These are phyloP conservation scores for Tricharina praecox DNA, from an alignment of 495 filamentous ascomycete species.

Conservation along the genomic window DNA sequence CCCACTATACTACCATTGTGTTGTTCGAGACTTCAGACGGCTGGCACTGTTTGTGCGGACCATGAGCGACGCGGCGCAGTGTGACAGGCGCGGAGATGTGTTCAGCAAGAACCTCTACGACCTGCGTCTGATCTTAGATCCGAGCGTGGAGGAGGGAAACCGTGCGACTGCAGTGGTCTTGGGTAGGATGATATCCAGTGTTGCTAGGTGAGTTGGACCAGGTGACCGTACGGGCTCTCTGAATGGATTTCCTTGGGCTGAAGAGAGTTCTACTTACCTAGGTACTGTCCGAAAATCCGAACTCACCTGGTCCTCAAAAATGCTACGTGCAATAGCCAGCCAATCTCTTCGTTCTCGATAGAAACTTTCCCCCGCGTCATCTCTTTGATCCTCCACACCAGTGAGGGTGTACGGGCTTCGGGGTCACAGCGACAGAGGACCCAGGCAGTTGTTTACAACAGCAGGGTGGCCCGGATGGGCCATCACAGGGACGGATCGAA, in stretches of 20 bases:
- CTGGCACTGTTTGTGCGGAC: slow-evolving; percentile 26
- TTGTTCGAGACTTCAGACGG: slow-evolving; percentile 22
- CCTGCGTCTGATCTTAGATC: slow-evolving; percentile 26
- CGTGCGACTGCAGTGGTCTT: background rate
- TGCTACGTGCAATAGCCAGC: slow-evolving; percentile 25
- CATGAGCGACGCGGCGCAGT: slow-evolving; percentile 21
- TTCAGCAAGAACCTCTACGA: slow-evolving; percentile 27
- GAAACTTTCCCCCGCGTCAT: slow-evolving; percentile 27
- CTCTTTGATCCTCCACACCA: slow-evolving; percentile 22
- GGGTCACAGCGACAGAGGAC: slow-evolving; percentile 8
- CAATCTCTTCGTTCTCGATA: slow-evolving; percentile 23
- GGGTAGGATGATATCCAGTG: background rate
- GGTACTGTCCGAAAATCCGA: slow-evolving; percentile 27
- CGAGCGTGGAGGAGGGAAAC: slow-evolving; percentile 6
- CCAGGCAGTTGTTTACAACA: slow-evolving; percentile 1
- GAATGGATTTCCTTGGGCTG: too few relatives aligned
- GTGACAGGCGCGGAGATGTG: slow-evolving; percentile 24
- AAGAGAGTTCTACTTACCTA: too few relatives aligned
- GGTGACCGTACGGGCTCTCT: background rate
- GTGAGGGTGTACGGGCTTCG: slow-evolving; percentile 8
- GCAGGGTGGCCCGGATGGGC: background rate
- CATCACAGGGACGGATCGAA: background rate
- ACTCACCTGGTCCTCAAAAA: slow-evolving; percentile 27
- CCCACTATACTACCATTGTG: slow-evolving; percentile 27
- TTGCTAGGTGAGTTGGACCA: background rate